Percentiles rank a stretch among this genome's conserved stretches.
Evolutionary conservation across 2,329 filamentous ascomycete genomes (phyloP).

Genomic region (Ambrosiella xylebori): DNA sequence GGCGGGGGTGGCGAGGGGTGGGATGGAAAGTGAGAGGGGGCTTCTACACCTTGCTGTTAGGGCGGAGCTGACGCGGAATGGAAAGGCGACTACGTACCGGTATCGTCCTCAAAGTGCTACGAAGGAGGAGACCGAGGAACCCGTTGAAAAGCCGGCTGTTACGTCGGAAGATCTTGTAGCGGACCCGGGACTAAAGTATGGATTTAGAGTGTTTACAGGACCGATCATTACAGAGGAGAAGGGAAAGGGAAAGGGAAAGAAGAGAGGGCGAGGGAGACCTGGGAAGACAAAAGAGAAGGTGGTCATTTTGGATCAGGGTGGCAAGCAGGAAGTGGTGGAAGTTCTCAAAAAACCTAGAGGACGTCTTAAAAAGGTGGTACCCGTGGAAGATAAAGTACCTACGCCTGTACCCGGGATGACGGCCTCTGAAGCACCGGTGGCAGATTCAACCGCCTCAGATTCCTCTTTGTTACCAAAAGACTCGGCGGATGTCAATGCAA

Average conservation of each 20-base stretch:
- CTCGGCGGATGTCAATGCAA: neutral
- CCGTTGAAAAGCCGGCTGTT: neutral
- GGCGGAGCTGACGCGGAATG: slow-evolving; percentile 13
- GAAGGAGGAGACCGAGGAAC: neutral
- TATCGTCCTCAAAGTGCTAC: slow-evolving; percentile 10
- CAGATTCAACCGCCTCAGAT: neutral
- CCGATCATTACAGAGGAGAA: neutral
- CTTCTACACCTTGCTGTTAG: slow-evolving; percentile 24
- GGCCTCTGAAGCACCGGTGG: neutral
- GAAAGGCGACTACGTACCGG: slow-evolving; percentile 13
- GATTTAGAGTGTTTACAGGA: slow-evolving; percentile 4
- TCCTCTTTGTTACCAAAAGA: too few species aligned
- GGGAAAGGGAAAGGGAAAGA: neutral
- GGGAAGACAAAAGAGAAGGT: slow-evolving; percentile 9
- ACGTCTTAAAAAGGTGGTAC: neutral
- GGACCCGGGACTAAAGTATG: slow-evolving; percentile 8
- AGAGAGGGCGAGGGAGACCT: neutral
- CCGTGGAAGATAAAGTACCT: neutral
- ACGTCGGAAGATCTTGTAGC: neutral
- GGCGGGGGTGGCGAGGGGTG: slow-evolving; percentile 16
- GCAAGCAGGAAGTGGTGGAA: neutral
- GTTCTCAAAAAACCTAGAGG: neutral
- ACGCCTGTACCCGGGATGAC: neutral
- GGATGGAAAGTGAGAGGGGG: slow-evolving; percentile 23
- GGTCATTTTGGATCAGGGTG: slow-evolving; percentile 7